phyloP scores from a whole-genome alignment of 805 yeast species.

The Millerozyma acaciae region DNA sequence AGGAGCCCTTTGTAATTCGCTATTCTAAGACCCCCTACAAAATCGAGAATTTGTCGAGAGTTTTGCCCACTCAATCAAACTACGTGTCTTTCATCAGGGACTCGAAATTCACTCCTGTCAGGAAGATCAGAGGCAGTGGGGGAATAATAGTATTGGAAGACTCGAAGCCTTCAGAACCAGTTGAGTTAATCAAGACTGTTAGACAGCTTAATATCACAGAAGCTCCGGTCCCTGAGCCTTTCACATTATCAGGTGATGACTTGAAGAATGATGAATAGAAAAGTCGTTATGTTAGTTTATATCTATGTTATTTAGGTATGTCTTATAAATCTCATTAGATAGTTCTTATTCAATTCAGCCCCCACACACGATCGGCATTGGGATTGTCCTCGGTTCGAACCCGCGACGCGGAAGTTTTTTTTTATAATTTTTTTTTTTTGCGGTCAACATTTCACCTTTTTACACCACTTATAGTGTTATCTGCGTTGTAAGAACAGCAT shows the following conservation, averaged over 20 bases:
- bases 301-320: slow-evolving; percentile 1
- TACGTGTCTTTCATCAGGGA: slow-evolving; percentile 74
- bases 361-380: too few species aligned
- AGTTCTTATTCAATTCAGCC: too few species aligned
- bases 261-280: slow-evolving; percentile 36
- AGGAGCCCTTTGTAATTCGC: slow-evolving; percentile 41
- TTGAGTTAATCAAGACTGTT: slow-evolving; percentile 72
- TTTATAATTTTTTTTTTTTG: too few species aligned
- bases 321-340: too few species aligned
- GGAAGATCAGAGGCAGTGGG: slow-evolving; percentile 63
- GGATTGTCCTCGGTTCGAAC: too few species aligned
- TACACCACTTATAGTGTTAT: too few species aligned
- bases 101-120: slow-evolving; percentile 76
- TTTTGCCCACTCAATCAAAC: slow-evolving; percentile 82
- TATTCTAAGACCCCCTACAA: slow-evolving; percentile 64
- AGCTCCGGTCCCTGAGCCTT: slow-evolving; percentile 73
- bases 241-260: slow-evolving; percentile 56
- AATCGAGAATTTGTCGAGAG: slow-evolving; percentile 78
- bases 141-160: slow-evolving; percentile 75
- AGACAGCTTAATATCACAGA: slow-evolving; percentile 72
- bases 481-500: too few species aligned
- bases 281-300: slow-evolving; percentile 1
- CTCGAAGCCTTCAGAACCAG: slow-evolving; percentile 54
- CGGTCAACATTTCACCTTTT: too few species aligned
- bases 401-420: too few species aligned